phyloP scores from a whole-genome alignment of 768 basidiomycete genomes.

The Suillus weaverae region DNA sequence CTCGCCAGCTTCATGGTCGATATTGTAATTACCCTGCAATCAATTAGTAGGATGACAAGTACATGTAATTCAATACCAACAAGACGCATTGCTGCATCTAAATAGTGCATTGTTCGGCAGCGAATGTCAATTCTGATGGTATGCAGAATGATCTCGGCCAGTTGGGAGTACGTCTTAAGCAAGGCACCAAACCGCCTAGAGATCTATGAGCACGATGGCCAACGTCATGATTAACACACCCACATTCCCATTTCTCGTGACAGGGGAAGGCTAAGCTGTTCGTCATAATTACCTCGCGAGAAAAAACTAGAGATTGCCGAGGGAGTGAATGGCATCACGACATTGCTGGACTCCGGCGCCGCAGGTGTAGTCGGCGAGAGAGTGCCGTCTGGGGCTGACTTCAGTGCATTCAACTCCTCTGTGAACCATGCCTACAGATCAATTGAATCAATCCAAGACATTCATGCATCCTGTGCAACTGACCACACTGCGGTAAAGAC shows the following conservation, averaged over 20 bases:
- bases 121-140: constrained; percentile 88
- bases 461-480: constrained; percentile 30
- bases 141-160: constrained; percentile 83
- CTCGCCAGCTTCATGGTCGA: constrained; percentile 83
- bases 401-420: constrained; percentile 65
- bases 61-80: constrained; percentile 40
- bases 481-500: constrained; percentile 85
- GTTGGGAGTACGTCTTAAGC: constrained; percentile 85
- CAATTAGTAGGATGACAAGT: constrained; percentile 9
- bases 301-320: constrained; percentile 49
- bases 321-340: constrained; percentile 40
- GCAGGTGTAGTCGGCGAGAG: constrained; percentile 50
- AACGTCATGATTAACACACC: constrained; percentile 30
- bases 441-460: constrained; percentile 9
- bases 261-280: constrained; percentile 68
- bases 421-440: constrained; percentile 79
- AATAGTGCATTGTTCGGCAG: constrained; percentile 78
- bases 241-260: constrained; percentile 89
- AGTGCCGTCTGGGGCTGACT: constrained; percentile 51
- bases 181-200: constrained; percentile 87
- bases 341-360: constrained; percentile 49
- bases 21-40: constrained; percentile 76
- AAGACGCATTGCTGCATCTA: constrained; percentile 76
- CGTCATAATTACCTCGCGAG: constrained; percentile 38
- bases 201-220: constrained; percentile 11